Percentiles rank a stretch among this genome's conserved stretches.
Conservation (phyloP, 2,329 filamentous ascomycete species). For the Ceratocystis eucalypticola region DNA sequence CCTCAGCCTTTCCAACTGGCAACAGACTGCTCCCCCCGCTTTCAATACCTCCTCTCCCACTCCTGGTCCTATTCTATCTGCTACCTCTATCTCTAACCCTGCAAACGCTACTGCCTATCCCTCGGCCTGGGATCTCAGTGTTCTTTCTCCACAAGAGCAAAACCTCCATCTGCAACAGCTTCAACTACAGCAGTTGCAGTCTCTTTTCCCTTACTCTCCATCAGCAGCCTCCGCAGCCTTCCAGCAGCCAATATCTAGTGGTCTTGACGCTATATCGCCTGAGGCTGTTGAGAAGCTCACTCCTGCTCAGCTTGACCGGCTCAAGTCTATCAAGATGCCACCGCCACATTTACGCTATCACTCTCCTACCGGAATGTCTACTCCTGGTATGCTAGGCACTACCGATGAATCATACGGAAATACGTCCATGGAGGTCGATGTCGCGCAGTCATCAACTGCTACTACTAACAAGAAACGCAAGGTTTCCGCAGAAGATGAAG, state of each 20-base stretch:
- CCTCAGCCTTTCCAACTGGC: slow-evolving; percentile 14
- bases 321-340: slow-evolving; percentile 49
- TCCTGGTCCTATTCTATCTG: slow-evolving; percentile 4
- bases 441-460: slow-evolving; percentile 33
- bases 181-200: slow-evolving; percentile 14
- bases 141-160: slow-evolving; percentile 12
- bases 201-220: slow-evolving; percentile 14
- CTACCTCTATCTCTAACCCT: slow-evolving; percentile 7
- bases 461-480: slow-evolving; percentile 51
- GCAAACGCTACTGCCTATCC: slow-evolving; percentile 8
- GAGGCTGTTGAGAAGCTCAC: slow-evolving; percentile 31
- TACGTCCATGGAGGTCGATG: slow-evolving; percentile 45
- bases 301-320: slow-evolving; percentile 45
- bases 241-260: background rate
- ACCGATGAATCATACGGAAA: slow-evolving; percentile 33
- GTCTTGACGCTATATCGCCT: slow-evolving; percentile 14
- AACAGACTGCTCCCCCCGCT: slow-evolving; percentile 8
- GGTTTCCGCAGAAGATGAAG: slow-evolving; percentile 46
- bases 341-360: slow-evolving; percentile 47
- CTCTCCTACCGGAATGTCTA: slow-evolving; percentile 44
- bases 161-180: slow-evolving; percentile 15
- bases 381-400: slow-evolving; percentile 42
- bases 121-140: slow-evolving; percentile 14
- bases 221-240: slow-evolving; percentile 9
- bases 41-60: slow-evolving; percentile 3